These are phyloP conservation scores for Boletus sp. DNA, from an alignment of 768 basidiomycete species.

Conservation along the genomic window DNA sequence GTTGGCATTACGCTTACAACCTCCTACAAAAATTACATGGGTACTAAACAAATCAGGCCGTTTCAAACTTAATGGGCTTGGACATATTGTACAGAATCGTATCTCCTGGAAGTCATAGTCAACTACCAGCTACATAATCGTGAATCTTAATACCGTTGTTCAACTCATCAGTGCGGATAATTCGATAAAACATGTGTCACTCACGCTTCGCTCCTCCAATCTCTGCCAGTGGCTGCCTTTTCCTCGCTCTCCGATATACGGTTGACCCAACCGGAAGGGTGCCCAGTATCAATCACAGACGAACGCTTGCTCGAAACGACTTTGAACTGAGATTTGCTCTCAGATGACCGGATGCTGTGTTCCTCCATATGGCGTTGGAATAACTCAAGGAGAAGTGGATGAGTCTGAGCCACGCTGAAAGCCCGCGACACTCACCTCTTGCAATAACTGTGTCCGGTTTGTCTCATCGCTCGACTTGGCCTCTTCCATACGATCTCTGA, in stretches of 20 bases:
- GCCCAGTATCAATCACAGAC: slow-evolving; percentile 63
- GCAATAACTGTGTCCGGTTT: slow-evolving; percentile 51
- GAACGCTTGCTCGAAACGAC: slow-evolving; percentile 71
- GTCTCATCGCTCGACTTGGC: slow-evolving; percentile 47
- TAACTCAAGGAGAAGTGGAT: slow-evolving; percentile 35
- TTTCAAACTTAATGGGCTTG: neutral
- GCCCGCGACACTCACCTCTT: slow-evolving; percentile 43
- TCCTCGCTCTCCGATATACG: slow-evolving; percentile 46
- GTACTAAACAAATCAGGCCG: neutral
- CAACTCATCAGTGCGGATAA: slow-evolving; percentile 1
- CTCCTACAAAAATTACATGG: neutral
- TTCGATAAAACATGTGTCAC: slow-evolving; percentile 14
- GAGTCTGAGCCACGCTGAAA: neutral
- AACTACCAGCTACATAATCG: slow-evolving; percentile 1
- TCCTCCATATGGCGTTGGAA: slow-evolving; percentile 61
- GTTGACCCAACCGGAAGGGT: slow-evolving; percentile 73
- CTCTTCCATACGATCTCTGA: slow-evolving; percentile 75
- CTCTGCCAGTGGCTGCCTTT: slow-evolving; percentile 40
- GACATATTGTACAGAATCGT: neutral
- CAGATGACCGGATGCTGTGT: slow-evolving; percentile 34
- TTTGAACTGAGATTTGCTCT: slow-evolving; percentile 71
- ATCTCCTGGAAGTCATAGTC: no score
- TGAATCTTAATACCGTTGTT: slow-evolving; percentile 8
- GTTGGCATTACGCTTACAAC: neutral
- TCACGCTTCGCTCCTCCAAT: slow-evolving; percentile 56